phyloP scores from a whole-genome alignment of 208 protist genomes.

The Polymyxa betae region DNA sequence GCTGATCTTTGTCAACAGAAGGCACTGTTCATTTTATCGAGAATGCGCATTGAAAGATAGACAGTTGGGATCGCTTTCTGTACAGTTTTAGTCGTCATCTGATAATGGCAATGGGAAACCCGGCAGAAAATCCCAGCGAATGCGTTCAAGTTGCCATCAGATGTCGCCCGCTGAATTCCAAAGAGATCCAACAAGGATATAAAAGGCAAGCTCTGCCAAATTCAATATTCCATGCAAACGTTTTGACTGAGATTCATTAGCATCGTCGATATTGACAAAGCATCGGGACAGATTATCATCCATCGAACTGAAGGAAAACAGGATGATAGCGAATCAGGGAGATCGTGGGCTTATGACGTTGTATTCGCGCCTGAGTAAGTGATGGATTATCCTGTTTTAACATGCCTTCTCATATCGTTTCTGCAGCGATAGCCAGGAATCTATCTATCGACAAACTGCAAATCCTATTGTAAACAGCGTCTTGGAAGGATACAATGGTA shows the following conservation, averaged over 20 bases:
- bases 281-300: neutral
- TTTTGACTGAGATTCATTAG: neutral
- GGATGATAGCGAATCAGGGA: neutral
- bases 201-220: neutral
- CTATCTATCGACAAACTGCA: conserved; percentile 6
- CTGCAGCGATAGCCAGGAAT: conserved; percentile 42
- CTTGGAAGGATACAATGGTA: conserved; percentile 31
- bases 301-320: neutral
- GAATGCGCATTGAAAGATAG: too few species aligned
- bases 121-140: conserved; percentile 57
- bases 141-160: conserved; percentile 64
- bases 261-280: conserved; percentile 7
- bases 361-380: neutral
- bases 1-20: too few species aligned
- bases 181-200: conserved; percentile 58
- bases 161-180: conserved; percentile 67
- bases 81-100: too few species aligned
- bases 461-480: conserved; percentile 35
- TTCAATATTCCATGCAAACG: neutral
- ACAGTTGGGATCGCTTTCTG: too few species aligned
- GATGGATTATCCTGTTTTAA: neutral
- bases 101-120: too few species aligned
- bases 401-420: neutral
- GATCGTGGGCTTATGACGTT: conserved; percentile 17
- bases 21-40: too few species aligned